A percentile compares a stretch with the other conserved stretches of the same genome.
Conservation (phyloP, 352 stramenopile genomes). For the Globisporangium mamillatum region DNA sequence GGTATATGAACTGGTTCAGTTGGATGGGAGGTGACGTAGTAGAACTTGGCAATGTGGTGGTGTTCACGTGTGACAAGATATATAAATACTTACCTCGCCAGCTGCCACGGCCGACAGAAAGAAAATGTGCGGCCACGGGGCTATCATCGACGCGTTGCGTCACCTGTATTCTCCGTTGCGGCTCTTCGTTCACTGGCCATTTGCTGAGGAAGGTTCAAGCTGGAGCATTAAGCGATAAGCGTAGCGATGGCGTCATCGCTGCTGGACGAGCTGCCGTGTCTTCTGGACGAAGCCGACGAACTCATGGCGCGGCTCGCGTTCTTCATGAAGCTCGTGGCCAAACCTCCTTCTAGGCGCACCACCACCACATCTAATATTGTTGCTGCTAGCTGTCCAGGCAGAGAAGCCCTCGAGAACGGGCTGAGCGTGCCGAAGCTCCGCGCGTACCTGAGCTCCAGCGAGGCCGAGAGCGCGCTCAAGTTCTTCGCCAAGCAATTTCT, state of each 20-base stretch:
- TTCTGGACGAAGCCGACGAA: conserved; percentile 58
- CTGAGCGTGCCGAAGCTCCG: neutral
- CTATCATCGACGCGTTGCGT: neutral
- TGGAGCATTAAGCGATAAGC: neutral
- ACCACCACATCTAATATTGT: neutral
- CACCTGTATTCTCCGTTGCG: neutral
- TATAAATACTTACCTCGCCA: neutral
- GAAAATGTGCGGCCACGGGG: neutral
- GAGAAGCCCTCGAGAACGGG: neutral
- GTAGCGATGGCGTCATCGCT: conserved; percentile 44
- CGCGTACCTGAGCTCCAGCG: conserved; percentile 6
- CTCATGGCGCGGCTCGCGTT: conserved; percentile 49
- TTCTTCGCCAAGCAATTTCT: conserved; percentile 50
- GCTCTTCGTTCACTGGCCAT: neutral
- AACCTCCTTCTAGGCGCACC: neutral
- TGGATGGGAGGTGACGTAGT: too few species aligned
- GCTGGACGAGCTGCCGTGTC: conserved; percentile 59
- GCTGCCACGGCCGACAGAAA: neutral
- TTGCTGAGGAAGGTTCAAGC: neutral
- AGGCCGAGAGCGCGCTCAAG: conserved; percentile 18
- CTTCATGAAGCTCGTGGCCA: conserved; percentile 17
- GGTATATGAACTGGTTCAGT: too few species aligned
- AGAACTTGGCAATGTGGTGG: neutral
- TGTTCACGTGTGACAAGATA: neutral
- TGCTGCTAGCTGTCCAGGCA: neutral